These are phyloP conservation scores for Oropetium thomaeum DNA, from an alignment of 176 grass and related monocot species.

Conservation along the genomic window DNA sequence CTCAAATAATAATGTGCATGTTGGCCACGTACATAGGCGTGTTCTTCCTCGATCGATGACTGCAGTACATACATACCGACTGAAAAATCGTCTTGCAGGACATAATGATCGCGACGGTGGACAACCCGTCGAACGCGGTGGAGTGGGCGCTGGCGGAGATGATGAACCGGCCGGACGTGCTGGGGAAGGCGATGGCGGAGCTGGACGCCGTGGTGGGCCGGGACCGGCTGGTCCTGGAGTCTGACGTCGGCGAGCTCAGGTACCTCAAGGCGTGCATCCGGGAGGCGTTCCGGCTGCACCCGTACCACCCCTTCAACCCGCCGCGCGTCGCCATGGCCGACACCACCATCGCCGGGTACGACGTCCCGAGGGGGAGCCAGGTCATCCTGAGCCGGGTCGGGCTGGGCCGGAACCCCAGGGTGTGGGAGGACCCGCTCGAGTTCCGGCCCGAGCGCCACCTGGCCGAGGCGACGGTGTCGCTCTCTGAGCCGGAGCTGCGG, in stretches of 20 bases:
- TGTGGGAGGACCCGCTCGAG: constrained; percentile 33
- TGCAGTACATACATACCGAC: neutral
- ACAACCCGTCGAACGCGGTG: constrained; percentile 35
- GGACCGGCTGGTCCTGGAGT: constrained; percentile 6
- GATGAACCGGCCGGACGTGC: constrained; percentile 22
- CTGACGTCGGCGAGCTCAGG: constrained; percentile 18
- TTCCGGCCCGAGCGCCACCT: constrained; percentile 35
- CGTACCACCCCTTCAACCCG: constrained; percentile 41
- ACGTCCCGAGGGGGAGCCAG: constrained; percentile 33
- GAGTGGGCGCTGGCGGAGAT: constrained; percentile 45
- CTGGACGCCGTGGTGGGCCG: constrained; percentile 26
- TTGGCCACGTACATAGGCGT: too few relatives aligned
- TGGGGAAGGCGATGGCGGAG: constrained; percentile 23
- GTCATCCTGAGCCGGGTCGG: constrained; percentile 32
- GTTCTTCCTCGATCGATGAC: neutral
- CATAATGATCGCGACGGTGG: constrained; percentile 20
- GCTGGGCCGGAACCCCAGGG: constrained; percentile 38
- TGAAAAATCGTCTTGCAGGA: constrained; percentile 2
- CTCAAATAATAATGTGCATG: too few relatives aligned
- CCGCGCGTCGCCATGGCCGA: constrained; percentile 38
- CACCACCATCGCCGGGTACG: constrained; percentile 28
- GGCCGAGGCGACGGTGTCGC: neutral
- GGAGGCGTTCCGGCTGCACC: constrained; percentile 44
- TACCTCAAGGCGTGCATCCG: constrained; percentile 45
- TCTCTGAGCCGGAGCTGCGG: constrained; percentile 26